phyloP scores from a whole-genome alignment of 805 yeast genomes.

The Isabelozyma gotoi region DNA sequence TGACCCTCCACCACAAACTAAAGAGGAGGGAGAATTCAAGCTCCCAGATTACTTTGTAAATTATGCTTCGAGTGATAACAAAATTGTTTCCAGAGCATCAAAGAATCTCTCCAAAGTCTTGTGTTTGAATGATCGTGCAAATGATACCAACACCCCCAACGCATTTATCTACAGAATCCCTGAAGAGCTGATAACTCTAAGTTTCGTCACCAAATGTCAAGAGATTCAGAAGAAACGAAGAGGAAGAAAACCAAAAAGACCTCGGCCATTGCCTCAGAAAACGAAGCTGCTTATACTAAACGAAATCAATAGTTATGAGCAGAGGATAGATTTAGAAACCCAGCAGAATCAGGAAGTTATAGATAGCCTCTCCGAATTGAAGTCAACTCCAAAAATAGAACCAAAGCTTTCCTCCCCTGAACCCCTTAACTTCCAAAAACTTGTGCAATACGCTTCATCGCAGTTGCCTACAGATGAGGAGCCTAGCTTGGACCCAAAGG shows the following conservation, averaged over 20 bases:
- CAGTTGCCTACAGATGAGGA: not conserved
- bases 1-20: not conserved
- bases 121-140: constrained; percentile 15
- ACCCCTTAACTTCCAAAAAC: constrained; percentile 46
- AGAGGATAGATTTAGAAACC: constrained; percentile 7
- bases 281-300: constrained; percentile 16
- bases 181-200: constrained; percentile 65
- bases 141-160: constrained; percentile 18
- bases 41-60: constrained; percentile 32
- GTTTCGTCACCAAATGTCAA: constrained; percentile 60
- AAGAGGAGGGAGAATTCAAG: constrained; percentile 15
- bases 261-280: constrained; percentile 7
- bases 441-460: constrained; percentile 42
- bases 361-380: constrained; percentile 23
- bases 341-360: constrained; percentile 15
- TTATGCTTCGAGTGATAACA: constrained; percentile 14
- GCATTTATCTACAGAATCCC: constrained; percentile 63
- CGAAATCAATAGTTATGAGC: constrained; percentile 24
- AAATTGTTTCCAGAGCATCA: constrained; percentile 18
- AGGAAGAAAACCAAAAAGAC: constrained; percentile 23
- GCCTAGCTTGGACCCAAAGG: constrained; percentile 22
- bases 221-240: constrained; percentile 24
- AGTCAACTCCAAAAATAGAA: constrained; percentile 19
- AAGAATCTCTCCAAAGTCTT: constrained; percentile 14
- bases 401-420: too few relatives aligned